These are phyloP conservation scores for Curvularia hawaiiensis DNA, from an alignment of 2,329 filamentous ascomycete species.

Conservation along the genomic window DNA sequence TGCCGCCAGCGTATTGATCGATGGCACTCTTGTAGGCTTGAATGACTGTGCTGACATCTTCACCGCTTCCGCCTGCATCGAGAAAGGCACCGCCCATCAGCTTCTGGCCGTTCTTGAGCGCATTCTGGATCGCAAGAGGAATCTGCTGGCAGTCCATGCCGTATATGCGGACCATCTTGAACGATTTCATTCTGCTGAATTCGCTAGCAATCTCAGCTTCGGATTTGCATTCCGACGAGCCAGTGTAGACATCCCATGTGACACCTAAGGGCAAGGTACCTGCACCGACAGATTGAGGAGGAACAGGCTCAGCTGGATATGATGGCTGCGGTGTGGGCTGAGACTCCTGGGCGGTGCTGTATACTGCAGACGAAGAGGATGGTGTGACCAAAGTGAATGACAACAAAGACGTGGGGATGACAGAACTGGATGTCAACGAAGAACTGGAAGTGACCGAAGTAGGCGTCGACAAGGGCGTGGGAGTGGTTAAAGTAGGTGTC, in stretches of 20 bases:
- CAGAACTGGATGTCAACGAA: no score
- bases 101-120: constrained; percentile 67
- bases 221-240: constrained; percentile 64
- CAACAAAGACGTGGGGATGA: background rate
- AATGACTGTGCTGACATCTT: constrained; percentile 57
- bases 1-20: constrained; percentile 48
- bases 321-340: constrained; percentile 2
- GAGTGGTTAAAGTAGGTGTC: constrained; percentile 3
- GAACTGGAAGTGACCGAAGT: background rate
- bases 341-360: constrained; percentile 10
- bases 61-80: constrained; percentile 54
- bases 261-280: constrained; percentile 36
- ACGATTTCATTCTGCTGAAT: constrained; percentile 63
- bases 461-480: background rate
- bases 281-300: constrained; percentile 4
- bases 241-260: constrained; percentile 42
- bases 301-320: constrained; percentile 10
- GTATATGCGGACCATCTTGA: constrained; percentile 74
- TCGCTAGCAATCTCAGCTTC: constrained; percentile 67
- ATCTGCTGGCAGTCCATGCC: constrained; percentile 81
- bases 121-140: constrained; percentile 64
- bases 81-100: constrained; percentile 78
- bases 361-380: background rate
- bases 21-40: constrained; percentile 64
- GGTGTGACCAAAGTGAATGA: background rate